These are phyloP conservation scores for Penicillium brasilianum DNA, from an alignment of 2,329 filamentous ascomycete genomes.

Conservation along the genomic window DNA sequence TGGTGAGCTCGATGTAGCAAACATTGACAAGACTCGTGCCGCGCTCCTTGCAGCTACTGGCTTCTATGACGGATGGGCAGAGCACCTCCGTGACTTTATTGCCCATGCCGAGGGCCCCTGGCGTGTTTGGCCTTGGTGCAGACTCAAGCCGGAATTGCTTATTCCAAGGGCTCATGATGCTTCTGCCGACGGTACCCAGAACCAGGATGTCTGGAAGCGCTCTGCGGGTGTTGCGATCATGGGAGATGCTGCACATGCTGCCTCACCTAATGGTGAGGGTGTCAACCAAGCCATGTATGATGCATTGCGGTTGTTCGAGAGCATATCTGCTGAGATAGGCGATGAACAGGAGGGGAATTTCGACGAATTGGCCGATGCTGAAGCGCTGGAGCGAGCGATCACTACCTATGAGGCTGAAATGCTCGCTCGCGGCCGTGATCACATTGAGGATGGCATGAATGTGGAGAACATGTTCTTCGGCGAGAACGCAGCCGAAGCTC, in stretches of 20 bases:
- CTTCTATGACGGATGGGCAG: constrained; percentile 18
- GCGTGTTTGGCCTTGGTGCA: constrained; percentile 34
- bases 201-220: constrained; percentile 26
- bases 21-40: constrained; percentile 8
- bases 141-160: constrained; percentile 22
- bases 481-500: constrained; percentile 10
- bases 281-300: constrained; percentile 40
- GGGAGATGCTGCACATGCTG: constrained; percentile 39
- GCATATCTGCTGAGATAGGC: background rate
- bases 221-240: constrained; percentile 34
- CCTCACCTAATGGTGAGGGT: constrained; percentile 37
- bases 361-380: constrained; percentile 7
- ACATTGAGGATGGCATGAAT: constrained; percentile 17
- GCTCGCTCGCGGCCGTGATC: constrained; percentile 27
- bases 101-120: constrained; percentile 24
- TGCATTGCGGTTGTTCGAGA: constrained; percentile 24
- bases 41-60: constrained; percentile 8
- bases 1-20: constrained; percentile 8
- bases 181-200: background rate
- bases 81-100: constrained; percentile 25
- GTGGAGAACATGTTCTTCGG: constrained; percentile 12
- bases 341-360: background rate
- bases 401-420: constrained; percentile 32
- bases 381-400: constrained; percentile 28
- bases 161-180: background rate